Evolutionary conservation across 352 stramenopile genomes (phyloP).

Genomic region (Phytophthora gonapodyides): DNA sequence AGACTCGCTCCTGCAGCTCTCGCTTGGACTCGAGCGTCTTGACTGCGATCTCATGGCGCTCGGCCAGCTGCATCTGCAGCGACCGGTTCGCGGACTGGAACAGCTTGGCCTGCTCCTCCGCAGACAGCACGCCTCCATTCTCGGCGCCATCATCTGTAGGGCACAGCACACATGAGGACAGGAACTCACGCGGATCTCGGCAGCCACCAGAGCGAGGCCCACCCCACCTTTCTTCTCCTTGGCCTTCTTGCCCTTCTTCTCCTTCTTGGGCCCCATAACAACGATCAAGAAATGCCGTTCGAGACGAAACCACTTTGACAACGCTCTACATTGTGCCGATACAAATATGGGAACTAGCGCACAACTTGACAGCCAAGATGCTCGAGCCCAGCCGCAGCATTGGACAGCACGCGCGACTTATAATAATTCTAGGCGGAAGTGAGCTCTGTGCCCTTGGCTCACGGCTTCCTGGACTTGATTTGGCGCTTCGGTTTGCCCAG

Average conservation of each 20-base stretch:
- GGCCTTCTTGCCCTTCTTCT: conserved; percentile 74
- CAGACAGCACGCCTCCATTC: conserved; percentile 71
- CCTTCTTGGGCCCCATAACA: conserved; percentile 71
- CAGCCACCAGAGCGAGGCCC: background rate
- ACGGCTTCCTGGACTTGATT: conserved; percentile 77
- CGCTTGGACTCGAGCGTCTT: conserved; percentile 90
- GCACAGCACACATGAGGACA: background rate
- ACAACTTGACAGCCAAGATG: background rate
- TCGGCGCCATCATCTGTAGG: conserved; percentile 67
- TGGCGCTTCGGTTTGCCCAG: conserved; percentile 95
- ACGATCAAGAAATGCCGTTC: conserved; percentile 15
- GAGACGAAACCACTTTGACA: conserved; percentile 20
- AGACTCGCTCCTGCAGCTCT: conserved; percentile 81
- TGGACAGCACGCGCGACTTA: conserved; percentile 5
- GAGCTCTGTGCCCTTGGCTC: conserved; percentile 13
- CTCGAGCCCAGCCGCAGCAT: background rate
- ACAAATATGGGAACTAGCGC: conserved; percentile 36
- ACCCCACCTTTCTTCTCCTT: conserved; percentile 76
- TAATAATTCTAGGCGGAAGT: conserved; percentile 10
- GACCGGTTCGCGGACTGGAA: conserved; percentile 85
- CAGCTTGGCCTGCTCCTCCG: conserved; percentile 86
- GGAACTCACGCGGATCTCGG: no score
- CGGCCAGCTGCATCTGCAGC: conserved; percentile 89
- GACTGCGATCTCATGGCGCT: conserved; percentile 83
- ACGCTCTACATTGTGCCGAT: conserved; percentile 26